Evolutionary conservation across 495 filamentous ascomycete species (phyloP).

Genomic region (Pyrenula aspistea): DNA sequence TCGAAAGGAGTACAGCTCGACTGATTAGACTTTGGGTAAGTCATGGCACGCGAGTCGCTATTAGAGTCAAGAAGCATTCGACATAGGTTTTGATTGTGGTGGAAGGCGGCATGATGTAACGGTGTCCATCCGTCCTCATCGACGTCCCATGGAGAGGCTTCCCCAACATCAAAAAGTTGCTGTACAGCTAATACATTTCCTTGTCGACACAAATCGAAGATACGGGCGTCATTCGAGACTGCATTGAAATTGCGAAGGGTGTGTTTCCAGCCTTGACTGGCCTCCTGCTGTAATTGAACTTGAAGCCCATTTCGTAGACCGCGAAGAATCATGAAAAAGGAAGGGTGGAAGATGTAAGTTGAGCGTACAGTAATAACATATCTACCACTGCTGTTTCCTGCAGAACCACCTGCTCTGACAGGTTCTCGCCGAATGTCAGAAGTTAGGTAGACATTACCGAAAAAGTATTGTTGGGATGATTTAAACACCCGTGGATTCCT

Average conservation of each 20-base stretch:
- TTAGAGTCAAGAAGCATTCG: not conserved
- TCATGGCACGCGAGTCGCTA: not conserved
- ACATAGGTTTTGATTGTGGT: not conserved
- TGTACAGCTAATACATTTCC: not conserved
- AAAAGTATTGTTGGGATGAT: not conserved
- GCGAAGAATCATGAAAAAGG: too few species aligned
- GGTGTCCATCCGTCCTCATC: not conserved
- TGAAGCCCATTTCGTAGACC: not conserved
- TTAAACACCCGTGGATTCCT: not conserved
- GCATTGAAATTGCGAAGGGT: not conserved
- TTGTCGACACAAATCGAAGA: not conserved
- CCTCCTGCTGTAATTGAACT: not conserved
- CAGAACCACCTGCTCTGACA: not conserved
- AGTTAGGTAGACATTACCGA: not conserved
- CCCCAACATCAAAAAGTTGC: not conserved
- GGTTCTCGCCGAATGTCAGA: not conserved
- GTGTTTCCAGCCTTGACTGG: not conserved
- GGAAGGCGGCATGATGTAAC: not conserved
- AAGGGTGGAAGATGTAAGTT: not conserved
- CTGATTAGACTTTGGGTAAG: not conserved
- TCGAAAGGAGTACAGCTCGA: not conserved
- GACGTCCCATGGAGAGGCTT: constrained; percentile 1
- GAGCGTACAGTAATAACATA: not conserved
- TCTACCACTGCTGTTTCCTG: not conserved
- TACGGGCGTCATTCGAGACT: not conserved